These are phyloP conservation scores for Diutina siamensis DNA, from an alignment of 1,139 yeast species.

Conservation along the genomic window DNA sequence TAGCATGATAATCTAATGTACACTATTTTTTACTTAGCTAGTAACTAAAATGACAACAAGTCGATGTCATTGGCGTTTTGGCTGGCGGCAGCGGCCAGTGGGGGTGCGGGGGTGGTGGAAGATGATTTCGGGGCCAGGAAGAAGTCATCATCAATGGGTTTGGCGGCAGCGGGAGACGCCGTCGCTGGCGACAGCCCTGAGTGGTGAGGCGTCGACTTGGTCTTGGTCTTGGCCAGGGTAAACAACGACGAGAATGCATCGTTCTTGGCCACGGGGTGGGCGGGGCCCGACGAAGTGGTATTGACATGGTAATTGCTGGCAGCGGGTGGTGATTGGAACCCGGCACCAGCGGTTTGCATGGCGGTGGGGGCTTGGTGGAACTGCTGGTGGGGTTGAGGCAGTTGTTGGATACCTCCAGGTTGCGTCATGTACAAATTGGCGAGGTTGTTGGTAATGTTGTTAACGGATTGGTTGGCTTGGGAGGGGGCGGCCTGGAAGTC, in stretches of 20 bases:
- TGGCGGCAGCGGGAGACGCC: conserved; percentile 8
- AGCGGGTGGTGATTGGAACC: not conserved
- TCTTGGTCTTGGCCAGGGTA: conserved; percentile 51
- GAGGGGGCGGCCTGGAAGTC: conserved; percentile 81
- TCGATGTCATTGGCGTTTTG: conserved; percentile 3
- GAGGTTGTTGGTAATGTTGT: conserved; percentile 22
- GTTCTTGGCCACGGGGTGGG: conserved; percentile 36
- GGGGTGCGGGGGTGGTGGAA: not conserved
- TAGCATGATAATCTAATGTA: conserved; percentile 1
- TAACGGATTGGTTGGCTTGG: conserved; percentile 13
- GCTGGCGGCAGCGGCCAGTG: not conserved
- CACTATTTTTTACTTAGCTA: not conserved
- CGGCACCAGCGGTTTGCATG: conserved; percentile 6
- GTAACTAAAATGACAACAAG: conserved; percentile 1
- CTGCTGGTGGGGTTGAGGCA: conserved; percentile 12
- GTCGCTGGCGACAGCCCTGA: conserved; percentile 7
- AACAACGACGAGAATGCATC: conserved; percentile 71
- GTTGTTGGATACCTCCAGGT: conserved; percentile 8
- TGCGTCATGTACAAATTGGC: conserved; percentile 25
- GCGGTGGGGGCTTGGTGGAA: conserved; percentile 2
- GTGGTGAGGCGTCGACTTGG: conserved; percentile 11
- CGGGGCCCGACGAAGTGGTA: conserved; percentile 16
- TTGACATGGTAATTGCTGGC: not conserved
- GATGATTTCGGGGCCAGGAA: conserved; percentile 11
- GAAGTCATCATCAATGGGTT: conserved; percentile 15